Percentiles rank a stretch among this genome's conserved stretches.
Conservation (phyloP, 371 early-diverging fungal species). For the Vavraia culicis region DNA sequence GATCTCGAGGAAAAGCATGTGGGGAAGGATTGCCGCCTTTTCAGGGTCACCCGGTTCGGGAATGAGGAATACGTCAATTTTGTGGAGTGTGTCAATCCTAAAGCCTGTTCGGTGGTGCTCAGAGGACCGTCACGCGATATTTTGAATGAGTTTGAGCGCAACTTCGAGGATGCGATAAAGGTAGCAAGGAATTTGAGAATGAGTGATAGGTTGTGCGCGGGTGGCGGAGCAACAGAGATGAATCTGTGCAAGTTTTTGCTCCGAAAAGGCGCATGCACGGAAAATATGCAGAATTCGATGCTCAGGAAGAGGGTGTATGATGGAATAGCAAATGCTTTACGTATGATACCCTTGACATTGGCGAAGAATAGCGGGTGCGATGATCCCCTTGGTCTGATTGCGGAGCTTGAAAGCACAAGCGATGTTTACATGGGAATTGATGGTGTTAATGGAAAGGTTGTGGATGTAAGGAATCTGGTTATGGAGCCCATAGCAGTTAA, state of each 20-base stretch:
- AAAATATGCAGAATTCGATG: conserved; percentile 2
- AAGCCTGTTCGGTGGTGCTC: conserved; percentile 88
- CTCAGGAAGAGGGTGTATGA: conserved; percentile 32
- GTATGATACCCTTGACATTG: conserved; percentile 87
- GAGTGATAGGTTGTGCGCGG: conserved; percentile 70
- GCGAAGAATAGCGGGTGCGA: conserved; percentile 72
- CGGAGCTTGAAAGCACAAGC: conserved; percentile 76
- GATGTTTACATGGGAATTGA: conserved; percentile 81
- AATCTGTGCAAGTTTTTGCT: conserved; percentile 47
- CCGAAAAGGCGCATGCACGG: background rate
- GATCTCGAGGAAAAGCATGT: conserved; percentile 78
- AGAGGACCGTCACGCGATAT: conserved; percentile 94
- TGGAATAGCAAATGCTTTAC: conserved; percentile 66
- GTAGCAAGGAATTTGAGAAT: conserved; percentile 90
- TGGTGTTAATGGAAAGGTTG: conserved; percentile 72
- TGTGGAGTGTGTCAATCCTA: conserved; percentile 73
- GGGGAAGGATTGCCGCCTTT: conserved; percentile 75
- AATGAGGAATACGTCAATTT: conserved; percentile 64
- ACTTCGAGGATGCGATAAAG: conserved; percentile 91
- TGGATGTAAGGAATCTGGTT: conserved; percentile 81
- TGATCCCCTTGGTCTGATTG: conserved; percentile 63
- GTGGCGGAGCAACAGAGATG: conserved; percentile 99
- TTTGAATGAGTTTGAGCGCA: conserved; percentile 90
- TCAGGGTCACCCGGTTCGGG: conserved; percentile 83
- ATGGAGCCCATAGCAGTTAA: conserved; percentile 98